Base-by-base conservation (phyloP, 2,329 filamentous ascomycete species). In the Penicillium decumbens region DNA sequence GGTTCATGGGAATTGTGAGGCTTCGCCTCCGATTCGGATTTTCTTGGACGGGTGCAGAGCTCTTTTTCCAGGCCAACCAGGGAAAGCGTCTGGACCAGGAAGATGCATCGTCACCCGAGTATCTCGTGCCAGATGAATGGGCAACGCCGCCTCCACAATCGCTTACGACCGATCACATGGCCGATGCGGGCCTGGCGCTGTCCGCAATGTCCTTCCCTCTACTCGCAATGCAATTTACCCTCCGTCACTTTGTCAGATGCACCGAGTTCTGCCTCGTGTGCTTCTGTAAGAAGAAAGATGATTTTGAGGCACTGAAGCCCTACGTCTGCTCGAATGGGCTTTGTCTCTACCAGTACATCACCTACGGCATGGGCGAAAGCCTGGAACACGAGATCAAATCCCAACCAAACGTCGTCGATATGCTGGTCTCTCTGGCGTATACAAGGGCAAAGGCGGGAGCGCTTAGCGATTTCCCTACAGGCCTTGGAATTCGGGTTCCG, bases 251-350 rank as follows among this genome's bases (percentile, higher is more conserved):
- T 51, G 80, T 87, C 6, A 84, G 82, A 50, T 95, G 89, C 65
- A 89, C 88, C 0, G 84, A 93, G 46, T 95, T 92, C 67, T 96
- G 91, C 67, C 78, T 95, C 47, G 83, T 91, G 23, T 96, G 91
- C 62, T 88, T 95, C 67, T 80, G 80, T 57, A 84, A 79, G 57
- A 78, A 88, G 30, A 68, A 80, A 1, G 77, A 77, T 2, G 79
- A 81, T 0, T 83, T 92, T 32, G 73, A 76, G 55, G 71, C 74
- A 0, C 47, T 77, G 27, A 76, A 75, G 50, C 75, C 74, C 1
- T 89, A 87, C 53, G 89, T 95, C 39, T 96, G 91, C 69, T 80
- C 81, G 20, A 79, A 81, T 10, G 75, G 78, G 1, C 75, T 96
- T 3, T 96, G 91, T 62, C 74, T 95, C 3, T 95, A 88, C 62